phyloP scores from a whole-genome alignment of 768 basidiomycete genomes.

The Phanerochaete sordida region DNA sequence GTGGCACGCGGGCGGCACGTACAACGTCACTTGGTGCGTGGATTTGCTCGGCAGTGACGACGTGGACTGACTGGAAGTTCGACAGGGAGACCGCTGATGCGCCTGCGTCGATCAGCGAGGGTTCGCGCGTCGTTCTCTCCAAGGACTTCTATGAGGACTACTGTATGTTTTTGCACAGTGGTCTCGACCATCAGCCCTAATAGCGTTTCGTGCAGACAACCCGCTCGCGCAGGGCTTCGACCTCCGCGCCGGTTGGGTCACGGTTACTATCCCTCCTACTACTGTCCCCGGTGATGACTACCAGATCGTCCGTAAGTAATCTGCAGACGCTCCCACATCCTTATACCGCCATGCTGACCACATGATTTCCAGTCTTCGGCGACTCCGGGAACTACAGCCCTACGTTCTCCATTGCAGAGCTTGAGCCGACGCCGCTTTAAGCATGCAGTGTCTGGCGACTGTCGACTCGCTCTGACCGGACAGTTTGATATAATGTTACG shows the following conservation, averaged over 20 bases:
- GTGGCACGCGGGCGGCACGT: constrained; percentile 36
- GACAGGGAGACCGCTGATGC: constrained; percentile 39
- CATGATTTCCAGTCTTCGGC: constrained; percentile 35
- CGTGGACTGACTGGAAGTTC: neutral
- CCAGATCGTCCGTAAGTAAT: constrained; percentile 49
- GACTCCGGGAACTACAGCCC: constrained; percentile 41
- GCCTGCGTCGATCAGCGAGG: constrained; percentile 31
- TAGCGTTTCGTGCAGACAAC: constrained; percentile 26
- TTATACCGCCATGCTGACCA: neutral
- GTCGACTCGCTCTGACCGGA: too few species aligned
- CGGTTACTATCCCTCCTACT: constrained; percentile 34
- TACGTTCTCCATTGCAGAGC: constrained; percentile 21
- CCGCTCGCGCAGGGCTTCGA: constrained; percentile 43
- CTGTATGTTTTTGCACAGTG: constrained; percentile 30
- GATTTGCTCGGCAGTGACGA: neutral
- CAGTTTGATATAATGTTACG: too few species aligned
- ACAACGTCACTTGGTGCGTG: constrained; percentile 45
- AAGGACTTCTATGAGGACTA: constrained; percentile 35
- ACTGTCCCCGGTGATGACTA: constrained; percentile 36
- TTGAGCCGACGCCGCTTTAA: neutral
- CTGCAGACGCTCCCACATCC: neutral
- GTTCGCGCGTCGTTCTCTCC: constrained; percentile 45
- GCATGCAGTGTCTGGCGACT: too few species aligned
- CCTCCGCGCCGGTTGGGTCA: constrained; percentile 34
- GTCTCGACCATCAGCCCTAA: neutral